phyloP scores from a whole-genome alignment of 345 rosid species.

The Cardiospermum halicacabum region DNA sequence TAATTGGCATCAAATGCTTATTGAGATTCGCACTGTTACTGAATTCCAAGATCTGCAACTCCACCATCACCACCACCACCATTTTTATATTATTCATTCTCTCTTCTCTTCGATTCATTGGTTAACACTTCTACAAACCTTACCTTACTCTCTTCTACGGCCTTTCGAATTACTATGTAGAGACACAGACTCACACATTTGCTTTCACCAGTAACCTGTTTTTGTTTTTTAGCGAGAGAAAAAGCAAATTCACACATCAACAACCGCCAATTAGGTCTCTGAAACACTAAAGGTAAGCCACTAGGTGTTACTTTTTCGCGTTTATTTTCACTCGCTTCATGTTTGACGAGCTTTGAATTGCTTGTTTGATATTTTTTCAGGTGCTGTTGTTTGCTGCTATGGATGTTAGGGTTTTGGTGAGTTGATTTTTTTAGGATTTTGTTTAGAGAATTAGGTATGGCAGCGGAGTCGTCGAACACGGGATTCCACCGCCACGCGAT shows the following conservation, averaged over 20 bases:
- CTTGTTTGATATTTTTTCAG: neutral
- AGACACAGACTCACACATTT: neutral
- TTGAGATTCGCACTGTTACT: constrained; percentile 70
- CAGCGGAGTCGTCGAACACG: constrained; percentile 48
- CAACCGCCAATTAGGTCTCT: constrained; percentile 18
- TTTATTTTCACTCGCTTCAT: too few relatives aligned
- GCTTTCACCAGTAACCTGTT: neutral
- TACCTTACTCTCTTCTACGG: too few relatives aligned
- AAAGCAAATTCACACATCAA: neutral
- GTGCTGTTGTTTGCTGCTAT: neutral
- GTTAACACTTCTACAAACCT: neutral
- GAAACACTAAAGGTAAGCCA: constrained; percentile 17
- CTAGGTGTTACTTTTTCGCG: neutral
- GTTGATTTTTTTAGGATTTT: neutral
- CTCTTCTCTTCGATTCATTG: too few relatives aligned
- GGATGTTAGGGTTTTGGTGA: constrained; percentile 3
- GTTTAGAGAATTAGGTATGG: constrained; percentile 31
- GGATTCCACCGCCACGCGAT: constrained; percentile 48
- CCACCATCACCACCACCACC: too few relatives aligned
- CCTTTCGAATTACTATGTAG: neutral
- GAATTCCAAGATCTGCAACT: constrained; percentile 57
- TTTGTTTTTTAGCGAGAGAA: constrained; percentile 12
- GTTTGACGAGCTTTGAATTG: neutral
- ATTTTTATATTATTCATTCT: constrained; percentile 13
- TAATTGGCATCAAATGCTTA: constrained; percentile 73